Evolutionary conservation across 2,329 filamentous ascomycete species (phyloP).

Genomic region (Trichophaea hybrida): DNA sequence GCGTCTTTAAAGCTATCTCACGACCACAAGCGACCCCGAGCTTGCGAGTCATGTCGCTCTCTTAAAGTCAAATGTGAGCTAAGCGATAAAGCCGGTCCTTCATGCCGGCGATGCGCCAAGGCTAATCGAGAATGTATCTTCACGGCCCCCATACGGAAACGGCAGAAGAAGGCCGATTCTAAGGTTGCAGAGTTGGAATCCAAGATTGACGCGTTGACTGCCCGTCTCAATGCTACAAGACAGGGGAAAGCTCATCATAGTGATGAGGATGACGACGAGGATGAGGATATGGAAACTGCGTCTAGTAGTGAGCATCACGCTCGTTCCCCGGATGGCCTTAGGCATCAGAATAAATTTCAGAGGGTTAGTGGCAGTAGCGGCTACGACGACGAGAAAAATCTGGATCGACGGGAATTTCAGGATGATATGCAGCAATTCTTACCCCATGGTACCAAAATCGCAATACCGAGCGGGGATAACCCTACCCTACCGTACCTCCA

Average conservation of each 20-base stretch:
- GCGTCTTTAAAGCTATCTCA: background rate
- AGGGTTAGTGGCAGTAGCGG: background rate
- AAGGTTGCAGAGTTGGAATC: conserved; percentile 80
- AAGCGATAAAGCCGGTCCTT: conserved; percentile 42
- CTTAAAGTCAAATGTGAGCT: conserved; percentile 78
- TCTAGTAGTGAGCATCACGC: background rate
- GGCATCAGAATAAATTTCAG: background rate
- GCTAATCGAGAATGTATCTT: conserved; percentile 63
- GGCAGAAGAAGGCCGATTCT: conserved; percentile 84
- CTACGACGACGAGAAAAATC: background rate
- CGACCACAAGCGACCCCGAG: conserved; percentile 53
- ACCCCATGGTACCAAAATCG: conserved; percentile 1
- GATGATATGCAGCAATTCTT: conserved; percentile 2
- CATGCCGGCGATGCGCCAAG: conserved; percentile 65
- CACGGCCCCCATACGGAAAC: conserved; percentile 59
- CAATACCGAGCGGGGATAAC: background rate
- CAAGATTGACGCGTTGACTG: conserved; percentile 80
- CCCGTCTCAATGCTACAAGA: conserved; percentile 51
- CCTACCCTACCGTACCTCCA: background rate
- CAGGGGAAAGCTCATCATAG: conserved; percentile 4
- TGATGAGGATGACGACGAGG: conserved; percentile 17
- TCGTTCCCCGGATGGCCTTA: background rate
- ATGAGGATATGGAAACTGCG: conserved; percentile 5
- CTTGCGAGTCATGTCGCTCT: conserved; percentile 61
- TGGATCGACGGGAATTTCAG: background rate